phyloP scores from a whole-genome alignment of 2,329 filamentous ascomycete genomes.

The Tolypocladium ophioglossoides region DNA sequence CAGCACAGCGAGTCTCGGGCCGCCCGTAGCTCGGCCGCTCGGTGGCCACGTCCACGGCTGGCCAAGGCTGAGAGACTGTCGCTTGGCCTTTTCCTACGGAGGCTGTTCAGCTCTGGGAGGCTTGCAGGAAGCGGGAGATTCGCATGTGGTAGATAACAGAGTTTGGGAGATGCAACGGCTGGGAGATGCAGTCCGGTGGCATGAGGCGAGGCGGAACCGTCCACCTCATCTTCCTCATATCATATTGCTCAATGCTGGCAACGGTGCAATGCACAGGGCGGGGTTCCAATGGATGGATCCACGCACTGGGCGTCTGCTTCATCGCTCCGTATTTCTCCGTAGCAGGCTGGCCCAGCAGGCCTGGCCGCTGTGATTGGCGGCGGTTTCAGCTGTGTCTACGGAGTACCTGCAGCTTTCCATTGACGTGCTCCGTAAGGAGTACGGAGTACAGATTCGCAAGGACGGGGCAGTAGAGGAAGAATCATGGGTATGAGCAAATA shows the following conservation, averaged over 20 bases:
- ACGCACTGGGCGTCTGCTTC: neutral
- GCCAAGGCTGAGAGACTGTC: neutral
- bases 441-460: neutral
- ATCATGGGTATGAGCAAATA: neutral
- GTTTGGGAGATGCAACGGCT: neutral
- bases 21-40: neutral
- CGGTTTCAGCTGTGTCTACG: neutral
- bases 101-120: neutral
- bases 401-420: too few species aligned
- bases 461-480: neutral
- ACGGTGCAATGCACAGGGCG: neutral
- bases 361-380: neutral
- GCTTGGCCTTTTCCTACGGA: neutral
- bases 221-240: neutral
- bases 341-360: too few species aligned
- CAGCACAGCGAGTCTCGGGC: neutral
- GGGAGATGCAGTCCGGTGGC: neutral
- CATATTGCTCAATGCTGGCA: too few species aligned
- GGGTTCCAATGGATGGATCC: neutral
- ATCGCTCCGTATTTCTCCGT: too few species aligned
- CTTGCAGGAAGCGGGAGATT: neutral
- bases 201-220: neutral
- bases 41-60: neutral
- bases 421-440: too few species aligned
- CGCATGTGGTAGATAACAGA: neutral